Evolutionary conservation across 2,329 filamentous ascomycete species (phyloP).

Genomic region (Colletotrichum melonis): DNA sequence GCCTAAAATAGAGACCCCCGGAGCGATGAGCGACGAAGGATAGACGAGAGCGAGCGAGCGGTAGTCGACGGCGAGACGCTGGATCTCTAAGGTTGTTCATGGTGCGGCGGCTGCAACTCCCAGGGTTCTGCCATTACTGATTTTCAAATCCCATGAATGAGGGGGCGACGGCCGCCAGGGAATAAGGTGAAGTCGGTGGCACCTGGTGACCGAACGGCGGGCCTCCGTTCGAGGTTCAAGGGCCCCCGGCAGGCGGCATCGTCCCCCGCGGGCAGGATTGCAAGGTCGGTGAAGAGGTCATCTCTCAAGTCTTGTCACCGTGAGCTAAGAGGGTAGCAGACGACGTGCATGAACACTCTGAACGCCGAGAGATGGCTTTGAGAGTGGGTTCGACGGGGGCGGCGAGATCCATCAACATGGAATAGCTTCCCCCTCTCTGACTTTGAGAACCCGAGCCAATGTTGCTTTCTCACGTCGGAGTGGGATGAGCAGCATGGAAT

Average conservation of each 20-base stretch:
- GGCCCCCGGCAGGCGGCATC: constrained; percentile 20
- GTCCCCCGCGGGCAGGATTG: constrained; percentile 16
- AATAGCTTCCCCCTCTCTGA: neutral
- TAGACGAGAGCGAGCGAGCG: neutral
- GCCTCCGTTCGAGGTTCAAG: neutral
- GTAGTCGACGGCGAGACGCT: constrained; percentile 26
- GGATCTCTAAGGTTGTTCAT: neutral
- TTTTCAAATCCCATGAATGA: neutral
- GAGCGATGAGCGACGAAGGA: neutral
- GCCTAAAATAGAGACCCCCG: constrained; percentile 23
- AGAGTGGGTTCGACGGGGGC: constrained; percentile 29
- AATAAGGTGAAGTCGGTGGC: constrained; percentile 6
- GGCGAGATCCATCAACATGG: constrained; percentile 27
- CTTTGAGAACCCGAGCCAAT: neutral
- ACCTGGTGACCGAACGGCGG: constrained; percentile 10
- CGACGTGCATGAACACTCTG: constrained; percentile 38
- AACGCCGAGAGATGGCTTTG: constrained; percentile 29
- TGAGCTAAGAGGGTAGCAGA: constrained; percentile 14
- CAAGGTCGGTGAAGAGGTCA: constrained; percentile 37
- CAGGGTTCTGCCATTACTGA: neutral
- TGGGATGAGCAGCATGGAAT: constrained; percentile 22
- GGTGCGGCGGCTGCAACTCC: neutral
- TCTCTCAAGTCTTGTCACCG: constrained; percentile 22
- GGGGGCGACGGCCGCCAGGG: neutral
- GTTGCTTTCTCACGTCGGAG: neutral